Percentiles rank a stretch among this genome's conserved stretches.
Conservation (phyloP, 768 basidiomycete species). For the Serendipita indica region DNA sequence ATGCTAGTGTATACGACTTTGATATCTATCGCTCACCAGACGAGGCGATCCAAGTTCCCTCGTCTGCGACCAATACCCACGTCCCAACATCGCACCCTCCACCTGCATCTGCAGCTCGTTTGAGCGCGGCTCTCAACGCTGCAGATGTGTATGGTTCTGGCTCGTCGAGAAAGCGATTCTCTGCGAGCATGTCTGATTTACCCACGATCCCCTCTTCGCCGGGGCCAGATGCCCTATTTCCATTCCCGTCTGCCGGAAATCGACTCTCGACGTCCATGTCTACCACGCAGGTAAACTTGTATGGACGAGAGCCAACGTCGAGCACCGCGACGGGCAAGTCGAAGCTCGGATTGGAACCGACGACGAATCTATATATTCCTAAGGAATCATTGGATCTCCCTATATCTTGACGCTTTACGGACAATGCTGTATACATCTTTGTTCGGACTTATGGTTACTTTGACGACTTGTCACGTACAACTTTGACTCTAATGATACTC, state of each 20-base stretch:
- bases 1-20: conserved; percentile 8
- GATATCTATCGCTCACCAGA: conserved; percentile 4
- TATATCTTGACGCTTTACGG: neutral
- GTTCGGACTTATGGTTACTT: neutral
- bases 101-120: neutral
- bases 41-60: neutral
- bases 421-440: neutral
- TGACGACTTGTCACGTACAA: too few relatives aligned
- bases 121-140: neutral
- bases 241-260: neutral
- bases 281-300: neutral
- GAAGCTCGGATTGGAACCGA: neutral
- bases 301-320: neutral
- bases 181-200: conserved; percentile 5
- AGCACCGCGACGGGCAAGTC: neutral
- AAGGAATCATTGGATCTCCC: conserved; percentile 5
- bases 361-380: neutral
- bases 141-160: neutral
- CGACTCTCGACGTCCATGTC: neutral
- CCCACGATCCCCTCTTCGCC: neutral
- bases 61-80: neutral
- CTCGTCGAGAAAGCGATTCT: neutral
- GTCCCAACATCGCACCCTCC: neutral
- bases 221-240: neutral
- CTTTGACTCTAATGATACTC: too few relatives aligned